phyloP scores from a whole-genome alignment of 2,329 filamentous ascomycete genomes.

The Aspergillus tamarii region DNA sequence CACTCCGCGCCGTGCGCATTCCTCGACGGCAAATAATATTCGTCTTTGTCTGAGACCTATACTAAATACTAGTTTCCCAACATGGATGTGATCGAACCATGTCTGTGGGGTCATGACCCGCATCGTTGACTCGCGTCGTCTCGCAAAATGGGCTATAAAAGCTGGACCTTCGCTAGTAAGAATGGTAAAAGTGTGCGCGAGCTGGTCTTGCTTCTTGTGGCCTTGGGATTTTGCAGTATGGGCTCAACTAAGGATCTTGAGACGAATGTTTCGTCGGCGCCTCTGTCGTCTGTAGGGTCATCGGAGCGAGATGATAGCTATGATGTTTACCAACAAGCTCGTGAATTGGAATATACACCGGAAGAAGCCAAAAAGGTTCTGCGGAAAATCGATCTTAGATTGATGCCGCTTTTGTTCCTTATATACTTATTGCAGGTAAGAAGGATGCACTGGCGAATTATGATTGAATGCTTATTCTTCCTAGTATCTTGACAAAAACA shows the following conservation, averaged over 20 bases:
- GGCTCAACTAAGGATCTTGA: constrained; percentile 17
- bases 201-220: not conserved
- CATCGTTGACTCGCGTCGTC: not conserved
- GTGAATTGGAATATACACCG: constrained; percentile 25
- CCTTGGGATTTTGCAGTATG: not conserved
- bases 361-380: constrained; percentile 43
- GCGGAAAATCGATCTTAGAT: constrained; percentile 58
- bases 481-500: constrained; percentile 59
- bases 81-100: not conserved
- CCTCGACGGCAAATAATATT: not conserved
- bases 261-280: constrained; percentile 13
- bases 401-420: constrained; percentile 61
- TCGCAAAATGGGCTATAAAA: not conserved
- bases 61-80: not conserved
- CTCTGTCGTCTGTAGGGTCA: constrained; percentile 12
- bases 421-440: constrained; percentile 63
- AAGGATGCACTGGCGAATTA: no score
- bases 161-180: not conserved
- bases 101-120: constrained; percentile 2
- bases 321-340: constrained; percentile 36
- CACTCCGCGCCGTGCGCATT: not conserved
- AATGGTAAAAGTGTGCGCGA: not conserved
- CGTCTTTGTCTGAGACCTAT: not conserved
- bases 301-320: constrained; percentile 42
- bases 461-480: not conserved